Evolutionary conservation across 768 basidiomycete species (phyloP).

Genomic region (Calvatia gigantea): DNA sequence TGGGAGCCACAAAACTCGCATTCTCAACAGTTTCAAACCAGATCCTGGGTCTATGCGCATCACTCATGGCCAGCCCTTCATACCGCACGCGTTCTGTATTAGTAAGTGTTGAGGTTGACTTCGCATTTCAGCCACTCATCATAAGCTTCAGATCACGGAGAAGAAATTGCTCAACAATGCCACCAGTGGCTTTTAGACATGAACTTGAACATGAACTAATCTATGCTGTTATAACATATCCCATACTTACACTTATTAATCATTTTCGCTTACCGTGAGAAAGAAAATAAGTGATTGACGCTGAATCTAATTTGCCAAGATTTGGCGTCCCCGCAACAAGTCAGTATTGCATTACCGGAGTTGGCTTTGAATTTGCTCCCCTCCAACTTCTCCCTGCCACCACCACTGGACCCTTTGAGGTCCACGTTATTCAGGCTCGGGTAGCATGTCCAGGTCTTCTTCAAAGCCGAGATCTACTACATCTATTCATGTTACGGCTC

Average conservation of each 20-base stretch:
- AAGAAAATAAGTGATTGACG: background rate
- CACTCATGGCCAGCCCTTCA: conserved; percentile 39
- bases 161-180: conserved; percentile 47
- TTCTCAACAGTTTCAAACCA: conserved; percentile 39
- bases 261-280: too few species aligned
- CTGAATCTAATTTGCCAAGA: background rate
- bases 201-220: background rate
- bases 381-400: background rate
- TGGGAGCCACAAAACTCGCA: conserved; percentile 44
- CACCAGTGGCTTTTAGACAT: conserved; percentile 34
- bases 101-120: conserved; percentile 54
- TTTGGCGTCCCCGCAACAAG: background rate
- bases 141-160: conserved; percentile 45
- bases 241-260: background rate
- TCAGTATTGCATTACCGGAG: background rate
- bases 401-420: background rate
- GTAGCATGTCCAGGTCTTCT: background rate
- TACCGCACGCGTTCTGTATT: conserved; percentile 76
- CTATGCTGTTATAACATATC: background rate
- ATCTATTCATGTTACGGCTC: background rate
- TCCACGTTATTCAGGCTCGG: background rate
- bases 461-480: background rate
- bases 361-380: background rate
- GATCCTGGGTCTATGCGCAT: conserved; percentile 30
- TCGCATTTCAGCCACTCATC: background rate